Evolutionary conservation across 305 asterid genomes (phyloP), one percentile per base, ranked within the genome.

Genomic region (Lippia alba): DNA sequence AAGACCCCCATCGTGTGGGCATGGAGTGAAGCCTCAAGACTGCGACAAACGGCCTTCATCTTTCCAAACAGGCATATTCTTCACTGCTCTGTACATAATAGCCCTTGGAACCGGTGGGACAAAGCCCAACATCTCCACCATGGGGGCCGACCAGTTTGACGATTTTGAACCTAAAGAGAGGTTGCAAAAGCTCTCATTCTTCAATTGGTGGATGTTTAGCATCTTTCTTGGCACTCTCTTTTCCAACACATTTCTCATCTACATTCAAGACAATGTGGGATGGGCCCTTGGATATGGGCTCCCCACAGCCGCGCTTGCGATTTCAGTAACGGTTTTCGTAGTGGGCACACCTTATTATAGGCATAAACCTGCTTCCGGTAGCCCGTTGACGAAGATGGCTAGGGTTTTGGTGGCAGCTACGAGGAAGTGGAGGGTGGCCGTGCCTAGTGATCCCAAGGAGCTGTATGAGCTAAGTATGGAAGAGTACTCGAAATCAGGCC

Each of bases 151-250:
- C 73, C 95, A 88, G 14, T 88, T 88, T 16, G 92, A 86, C 50
- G 86, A 88, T 53, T 84, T 59, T 49, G 87, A 88, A 51, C 85
- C 87, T 10, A 83, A 84, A 51, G 90, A 88, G 66, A 79, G 74
- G 78, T 65, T 65, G 40, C 89, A 82, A 55, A 88, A 88, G 78
- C 85, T 88, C 51, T 82, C 95, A 5, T 88, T 85, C 80, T 88
- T 88, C 81, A 88, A 88, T 16, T 88, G 95, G 91, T 88, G 91
- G 96, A 83, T 84, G 90, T 89, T 86, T 68, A 84, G 96, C 78
- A 80, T 89, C 67, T 89, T 86, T 50, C 67, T 84, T 14, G 92
- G 92, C 3, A 84, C 92, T n/a, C 82, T 89, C 6, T 84, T 89
- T 77, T 81, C 92, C 66, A 86, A 84, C 74, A 86, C 83, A 44